Base-by-base conservation (phyloP, 1,284 basidiomycete species). In the Cutaneotrichosporon cavernicola region DNA sequence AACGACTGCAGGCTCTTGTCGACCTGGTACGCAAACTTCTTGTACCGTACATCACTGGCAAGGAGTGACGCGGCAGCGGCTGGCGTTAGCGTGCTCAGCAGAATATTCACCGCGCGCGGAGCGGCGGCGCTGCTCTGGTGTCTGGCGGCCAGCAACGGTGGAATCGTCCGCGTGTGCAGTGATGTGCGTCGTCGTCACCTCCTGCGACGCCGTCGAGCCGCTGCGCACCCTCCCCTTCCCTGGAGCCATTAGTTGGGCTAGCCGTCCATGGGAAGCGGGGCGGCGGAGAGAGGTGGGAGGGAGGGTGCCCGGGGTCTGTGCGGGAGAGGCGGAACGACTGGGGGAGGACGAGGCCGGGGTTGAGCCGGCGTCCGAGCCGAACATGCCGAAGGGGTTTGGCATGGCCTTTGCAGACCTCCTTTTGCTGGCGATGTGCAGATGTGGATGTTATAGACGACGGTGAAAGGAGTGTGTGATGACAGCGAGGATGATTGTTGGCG, bases 1-100 rank as follows among this genome's bases (percentile, higher is more conserved):
- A 99, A 99, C 1, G 91, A 90, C 69, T 89, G 90, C 32, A 99
- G 84, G 69, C 91, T 92, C 78, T 90, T 90, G 77, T 99, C 97
- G 60, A 99, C 90, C 72, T 92, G 88, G 60, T 89, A 86, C 0
- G 89, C 85, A 81, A 95, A 98, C 82, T 97, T 97, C 84, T 92
- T 93, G 83, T 90, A 99, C 79, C 95, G 95, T n/a, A 91, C 88
- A 81, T 99, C 96, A 50, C 69, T 75, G 0, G 76, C 76, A 1
- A 81, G 70, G 3, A 76, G 63, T 1, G 75, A 74, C 10, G 73
- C 65, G 0, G 76, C 68, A 4, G 76, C 75, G 32, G 76, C 75
- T 76, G 55, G 6, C 7, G 49, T 62, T 36, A 61, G 60, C 36
- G 5, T 32, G 4, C 30, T 11, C 22, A 16, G 18, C 16, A 1